Evolutionary conservation across 2,329 filamentous ascomycete genomes (phyloP), one percentile per base, ranked within the genome.

Genomic region (Aspergillus uvarum): DNA sequence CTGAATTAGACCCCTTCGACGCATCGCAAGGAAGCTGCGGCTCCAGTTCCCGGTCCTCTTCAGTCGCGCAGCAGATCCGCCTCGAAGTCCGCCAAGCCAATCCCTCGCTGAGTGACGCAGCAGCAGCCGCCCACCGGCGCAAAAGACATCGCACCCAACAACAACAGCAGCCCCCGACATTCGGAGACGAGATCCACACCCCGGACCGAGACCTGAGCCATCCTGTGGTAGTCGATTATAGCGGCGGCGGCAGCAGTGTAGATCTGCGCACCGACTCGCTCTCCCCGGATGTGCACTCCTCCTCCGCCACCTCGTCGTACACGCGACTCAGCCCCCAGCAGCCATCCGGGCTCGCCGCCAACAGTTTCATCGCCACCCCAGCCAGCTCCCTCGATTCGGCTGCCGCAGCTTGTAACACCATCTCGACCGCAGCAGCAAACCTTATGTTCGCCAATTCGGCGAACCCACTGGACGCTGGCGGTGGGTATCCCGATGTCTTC

Each of bases 11-110:
- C 21, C 26, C 42, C 21, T 21, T 31, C 21, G 42, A 55, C 31
- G 4, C 21, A 29, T 11, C 6, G 12, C 53, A n/a, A 47, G 19
- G 53, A 19, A 32, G 26, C n/a, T 26, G 26, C n/a, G 53, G 44
- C 16, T 31, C 16, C 24, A 55, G 42, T 6, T 47, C 53, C n/a
- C 16, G 42, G 12, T 47, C 44, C 21, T 26, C 21, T 16, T 47
- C 53, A 47, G 38, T 44, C n/a, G 56, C 65, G 12, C 57, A 62
- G 52, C 50, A 59, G 14, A 44, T 44, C 38, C 38, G 38, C 14
- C 38, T 44, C 16, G 38, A 44, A 44, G 38, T 44, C 14, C 38
- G 38, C 16, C 38, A 44, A 16, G 14, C 16, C 16, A 44, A 44
- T 16, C 38, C 14, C 38, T 44, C 38, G 38, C 14, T 44, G 38